Conservation (phyloP, 257 asterid genomes). For the Haberlea rhodopensis region DNA sequence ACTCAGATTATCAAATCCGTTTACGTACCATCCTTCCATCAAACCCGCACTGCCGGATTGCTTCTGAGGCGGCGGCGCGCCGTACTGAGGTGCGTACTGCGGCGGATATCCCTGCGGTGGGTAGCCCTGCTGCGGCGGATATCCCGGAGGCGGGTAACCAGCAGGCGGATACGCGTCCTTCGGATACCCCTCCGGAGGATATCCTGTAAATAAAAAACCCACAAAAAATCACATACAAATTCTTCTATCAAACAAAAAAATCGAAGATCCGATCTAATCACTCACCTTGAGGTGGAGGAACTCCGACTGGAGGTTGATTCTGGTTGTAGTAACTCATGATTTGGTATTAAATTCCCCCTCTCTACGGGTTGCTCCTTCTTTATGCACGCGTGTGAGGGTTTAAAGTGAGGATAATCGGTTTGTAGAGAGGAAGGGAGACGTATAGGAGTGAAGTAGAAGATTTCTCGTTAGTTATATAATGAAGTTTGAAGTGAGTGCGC, state of each 20-base stretch:
- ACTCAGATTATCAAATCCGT: neutral
- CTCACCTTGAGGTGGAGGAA: conserved; percentile 72
- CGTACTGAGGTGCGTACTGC: conserved; percentile 63
- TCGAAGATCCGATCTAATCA: neutral
- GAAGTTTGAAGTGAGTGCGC: too few species aligned
- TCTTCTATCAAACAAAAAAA: neutral
- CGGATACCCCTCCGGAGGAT: conserved; percentile 69
- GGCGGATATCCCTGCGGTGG: conserved; percentile 61
- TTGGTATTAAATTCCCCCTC: neutral
- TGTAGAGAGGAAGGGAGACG: neutral
- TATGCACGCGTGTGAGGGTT: too few species aligned
- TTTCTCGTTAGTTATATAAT: too few species aligned
- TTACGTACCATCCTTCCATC: conserved; percentile 67
- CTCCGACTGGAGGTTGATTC: conserved; percentile 65
- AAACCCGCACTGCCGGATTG: conserved; percentile 39
- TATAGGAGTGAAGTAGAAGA: too few species aligned
- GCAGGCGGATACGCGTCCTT: conserved; percentile 82
- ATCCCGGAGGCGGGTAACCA: conserved; percentile 65
- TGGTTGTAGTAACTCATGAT: conserved; percentile 75
- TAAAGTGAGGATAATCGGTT: too few species aligned
- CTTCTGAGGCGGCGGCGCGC: conserved; percentile 56
- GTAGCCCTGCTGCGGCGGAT: conserved; percentile 46
- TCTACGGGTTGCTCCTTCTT: neutral
- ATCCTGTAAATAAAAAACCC: conserved; percentile 34
- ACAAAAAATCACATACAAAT: neutral